Percentiles rank a stretch among this genome's conserved stretches.
phyloP scores from a whole-genome alignment of 345 rosid genomes.

The Gossypioides kirkii region DNA sequence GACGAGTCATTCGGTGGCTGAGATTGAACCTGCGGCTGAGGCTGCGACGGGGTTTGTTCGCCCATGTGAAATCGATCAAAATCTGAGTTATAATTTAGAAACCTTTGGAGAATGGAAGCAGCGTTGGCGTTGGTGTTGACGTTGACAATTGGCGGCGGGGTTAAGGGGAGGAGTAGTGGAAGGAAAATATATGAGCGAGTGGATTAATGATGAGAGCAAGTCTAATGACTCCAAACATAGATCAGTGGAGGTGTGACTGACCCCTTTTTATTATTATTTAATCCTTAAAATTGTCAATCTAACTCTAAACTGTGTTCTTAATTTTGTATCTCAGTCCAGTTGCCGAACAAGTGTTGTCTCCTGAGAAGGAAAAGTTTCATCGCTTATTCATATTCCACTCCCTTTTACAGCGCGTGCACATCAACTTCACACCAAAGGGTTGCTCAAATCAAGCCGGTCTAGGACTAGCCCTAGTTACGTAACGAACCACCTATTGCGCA shows the following conservation, averaged over 20 bases:
- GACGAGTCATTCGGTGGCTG: slow-evolving; percentile 25
- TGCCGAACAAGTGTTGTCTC: neutral
- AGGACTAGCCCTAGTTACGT: neutral
- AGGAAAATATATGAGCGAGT: neutral
- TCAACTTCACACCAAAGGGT: neutral
- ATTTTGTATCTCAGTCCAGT: neutral
- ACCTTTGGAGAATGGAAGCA: neutral
- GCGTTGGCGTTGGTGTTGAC: slow-evolving; percentile 1
- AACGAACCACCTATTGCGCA: neutral
- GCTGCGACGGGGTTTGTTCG: slow-evolving; percentile 51
- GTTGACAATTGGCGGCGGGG: slow-evolving; percentile 14
- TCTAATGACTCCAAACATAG: neutral
- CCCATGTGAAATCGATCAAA: slow-evolving; percentile 48
- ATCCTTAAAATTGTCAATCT: neutral
- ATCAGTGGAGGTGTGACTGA: neutral
- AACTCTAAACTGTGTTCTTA: neutral
- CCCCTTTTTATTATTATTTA: neutral
- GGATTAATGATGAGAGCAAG: neutral
- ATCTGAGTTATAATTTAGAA: neutral
- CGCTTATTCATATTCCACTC: neutral
- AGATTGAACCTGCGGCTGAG: slow-evolving; percentile 26
- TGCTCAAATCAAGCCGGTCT: neutral
- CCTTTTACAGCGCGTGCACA: slow-evolving; percentile 5
- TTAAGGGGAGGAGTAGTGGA: slow-evolving; percentile 13
- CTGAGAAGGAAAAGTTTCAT: neutral